Evolutionary conservation across 495 filamentous ascomycete species (phyloP), one percentile per base, ranked within the genome.

Genomic region (Annulohypoxylon nitens): DNA sequence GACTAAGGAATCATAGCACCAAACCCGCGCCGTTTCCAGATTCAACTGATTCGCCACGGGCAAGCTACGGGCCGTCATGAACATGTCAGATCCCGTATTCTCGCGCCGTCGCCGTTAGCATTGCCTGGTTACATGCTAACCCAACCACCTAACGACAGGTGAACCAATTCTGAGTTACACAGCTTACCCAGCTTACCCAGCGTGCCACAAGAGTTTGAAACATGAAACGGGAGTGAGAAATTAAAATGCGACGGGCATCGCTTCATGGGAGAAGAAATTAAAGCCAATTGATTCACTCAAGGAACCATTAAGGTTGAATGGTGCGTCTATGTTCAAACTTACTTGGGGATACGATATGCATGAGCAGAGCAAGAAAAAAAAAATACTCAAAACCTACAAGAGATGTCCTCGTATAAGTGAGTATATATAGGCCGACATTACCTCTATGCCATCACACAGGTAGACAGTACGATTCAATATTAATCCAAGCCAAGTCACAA

Each of bases 1-100:
- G 20, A 23, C 20, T 23, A 41, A 41, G 11, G 41, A 10, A 4
- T 5, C 7, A 16, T 16, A 12, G 14, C n/a, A 45, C 10, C 14
- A 10, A 45, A 45, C 41, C 7, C 14, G 3, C 41, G n/a, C 0
- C 12, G 14, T 4, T 16, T 1, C n/a, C 37, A 26, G 7, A 9
- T 11, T 53, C n/a, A 1, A 23, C 4, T 53, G 50, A 53, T 23
- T 53, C 50, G 50, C 50, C 23, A 14, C 20, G 20, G 20, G 0
- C 20, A 0, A 53, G 14, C n/a, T 45, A 16, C 50, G 23, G 23
- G 50, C 50, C 50, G 50, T 53, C 50, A 53, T 53, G 1, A 53
- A 30, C 50, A 53, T 53, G 50, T 53, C 50, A 53, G 23, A 50
- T 23, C 47, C 20, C 47, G 47, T 50, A 50, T 50, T 50, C 47